Evolutionary conservation across 805 yeast genomes (phyloP), one percentile per base, ranked within the genome.

Genomic region (Yamadazyma philogaea): DNA sequence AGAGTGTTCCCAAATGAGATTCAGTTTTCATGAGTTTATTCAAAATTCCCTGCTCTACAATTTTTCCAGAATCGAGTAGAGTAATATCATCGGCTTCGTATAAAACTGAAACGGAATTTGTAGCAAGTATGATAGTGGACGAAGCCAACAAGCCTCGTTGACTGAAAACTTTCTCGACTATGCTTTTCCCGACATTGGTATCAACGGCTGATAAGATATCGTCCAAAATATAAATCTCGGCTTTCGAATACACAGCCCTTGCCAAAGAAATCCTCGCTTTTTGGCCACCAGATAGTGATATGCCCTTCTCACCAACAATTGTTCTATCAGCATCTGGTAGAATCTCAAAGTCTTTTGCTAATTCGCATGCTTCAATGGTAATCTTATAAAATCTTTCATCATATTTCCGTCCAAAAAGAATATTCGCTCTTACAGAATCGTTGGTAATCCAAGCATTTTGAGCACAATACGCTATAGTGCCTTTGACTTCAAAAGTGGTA

Each of bases 391-490:
- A 90, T 3, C 74, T 84, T 10, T 84, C 76, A 55, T 93, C 97
- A 59, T 70, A 87, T 53, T 75, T 82, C 57, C 83, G 87, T 16
- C 99, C 99, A 65, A 93, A 93, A 40, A 89, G 61, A 56, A 93
- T 87, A 58, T 93, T 93, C 21, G 91, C 97, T 53, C 79, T 84
- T 4, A 93, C 91, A 3, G 95, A 74, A 27, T 96, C 98, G 59
- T 93, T 93, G 85, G 88, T 84, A 50, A 93, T 89, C 99, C 99
- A 93, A 1, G 99, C 93, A 31, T 84, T 81, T 64, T 90, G 98
- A 2, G 96, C 82, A 32, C 85, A 95, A 61, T 90, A 91, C 0
- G 97, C 97, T 26, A 87, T 72, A 37, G 77, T 72, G 31, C 97
- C 98, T 57, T 77, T 82, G 8, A 83, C 77, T n/a, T n/a, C n/a